Percentiles rank a stretch among this genome's conserved stretches.
phyloP scores from a whole-genome alignment of 768 basidiomycete genomes.

The Lanmaoa pseudosensibilis region DNA sequence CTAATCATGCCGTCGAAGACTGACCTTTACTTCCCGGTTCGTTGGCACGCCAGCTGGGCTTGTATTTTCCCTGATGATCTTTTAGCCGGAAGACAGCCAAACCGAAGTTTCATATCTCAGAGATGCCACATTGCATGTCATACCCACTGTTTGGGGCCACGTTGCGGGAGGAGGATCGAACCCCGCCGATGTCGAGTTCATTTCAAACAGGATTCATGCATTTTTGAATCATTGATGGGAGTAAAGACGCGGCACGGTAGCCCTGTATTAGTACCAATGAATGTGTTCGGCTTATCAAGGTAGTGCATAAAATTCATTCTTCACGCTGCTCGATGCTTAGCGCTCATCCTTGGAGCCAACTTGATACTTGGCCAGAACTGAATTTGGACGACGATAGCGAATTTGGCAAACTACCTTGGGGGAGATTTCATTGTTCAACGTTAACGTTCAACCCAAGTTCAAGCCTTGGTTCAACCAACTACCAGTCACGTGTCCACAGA shows the following conservation, averaged over 20 bases:
- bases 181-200: slow-evolving; percentile 40
- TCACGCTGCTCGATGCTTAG: neutral
- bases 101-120: slow-evolving; percentile 45
- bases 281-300: neutral
- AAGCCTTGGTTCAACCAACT: no score
- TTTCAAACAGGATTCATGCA: slow-evolving; percentile 39
- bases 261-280: slow-evolving; percentile 1
- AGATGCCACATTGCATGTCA: slow-evolving; percentile 49
- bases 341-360: neutral
- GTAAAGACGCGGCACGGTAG: neutral
- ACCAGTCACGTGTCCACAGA: slow-evolving; percentile 19
- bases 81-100: slow-evolving; percentile 56
- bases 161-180: slow-evolving; percentile 50
- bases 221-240: slow-evolving; percentile 39
- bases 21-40: slow-evolving; percentile 58
- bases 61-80: neutral
- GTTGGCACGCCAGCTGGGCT: neutral
- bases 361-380: neutral
- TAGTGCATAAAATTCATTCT: neutral
- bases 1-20: slow-evolving; percentile 62
- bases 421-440: no score
- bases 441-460: no score
- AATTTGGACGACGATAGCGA: neutral
- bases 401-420: neutral
- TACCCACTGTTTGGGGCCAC: slow-evolving; percentile 60